Evolutionary conservation across 805 yeast species (phyloP).

Genomic region (Wickerhamomyces bisporus): DNA sequence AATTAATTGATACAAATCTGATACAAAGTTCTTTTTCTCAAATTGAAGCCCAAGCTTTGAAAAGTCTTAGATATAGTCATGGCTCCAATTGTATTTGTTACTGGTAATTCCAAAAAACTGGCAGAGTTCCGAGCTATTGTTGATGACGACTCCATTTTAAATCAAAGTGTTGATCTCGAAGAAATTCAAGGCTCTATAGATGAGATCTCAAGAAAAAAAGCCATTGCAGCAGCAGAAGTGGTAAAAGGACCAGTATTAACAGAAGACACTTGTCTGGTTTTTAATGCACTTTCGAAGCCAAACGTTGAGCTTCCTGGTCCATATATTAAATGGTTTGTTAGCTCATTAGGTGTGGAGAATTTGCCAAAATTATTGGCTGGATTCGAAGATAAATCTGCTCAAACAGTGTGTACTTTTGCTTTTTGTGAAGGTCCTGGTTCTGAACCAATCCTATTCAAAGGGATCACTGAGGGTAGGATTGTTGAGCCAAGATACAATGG

Average conservation of each 20-base stretch:
- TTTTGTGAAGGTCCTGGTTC: constrained; percentile 77
- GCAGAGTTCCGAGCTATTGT: constrained; percentile 79
- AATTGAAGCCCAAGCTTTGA: neutral
- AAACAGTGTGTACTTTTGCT: constrained; percentile 90
- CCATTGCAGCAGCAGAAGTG: constrained; percentile 61
- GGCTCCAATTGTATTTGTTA: constrained; percentile 56
- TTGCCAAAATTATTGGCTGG: constrained; percentile 72
- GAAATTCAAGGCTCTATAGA: constrained; percentile 88
- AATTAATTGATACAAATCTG: neutral
- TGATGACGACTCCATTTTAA: constrained; percentile 45
- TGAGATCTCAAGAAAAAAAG: constrained; percentile 77
- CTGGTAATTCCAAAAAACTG: constrained; percentile 87
- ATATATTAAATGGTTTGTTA: constrained; percentile 87
- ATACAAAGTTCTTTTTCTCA: neutral
- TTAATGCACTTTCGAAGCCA: constrained; percentile 64
- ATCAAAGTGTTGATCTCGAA: constrained; percentile 70
- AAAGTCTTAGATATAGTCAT: neutral
- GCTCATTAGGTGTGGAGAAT: constrained; percentile 69
- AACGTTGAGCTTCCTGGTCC: constrained; percentile 79
- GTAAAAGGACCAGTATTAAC: constrained; percentile 80
- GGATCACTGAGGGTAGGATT: constrained; percentile 74
- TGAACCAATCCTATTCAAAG: constrained; percentile 77
- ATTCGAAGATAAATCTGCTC: constrained; percentile 79
- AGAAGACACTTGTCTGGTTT: constrained; percentile 91
- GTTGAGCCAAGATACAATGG: constrained; percentile 62